Evolutionary conservation across 176 grass and related monocot genomes (phyloP), one percentile per base, ranked within the genome.

Genomic region (Cenchrus fungigraminus): DNA sequence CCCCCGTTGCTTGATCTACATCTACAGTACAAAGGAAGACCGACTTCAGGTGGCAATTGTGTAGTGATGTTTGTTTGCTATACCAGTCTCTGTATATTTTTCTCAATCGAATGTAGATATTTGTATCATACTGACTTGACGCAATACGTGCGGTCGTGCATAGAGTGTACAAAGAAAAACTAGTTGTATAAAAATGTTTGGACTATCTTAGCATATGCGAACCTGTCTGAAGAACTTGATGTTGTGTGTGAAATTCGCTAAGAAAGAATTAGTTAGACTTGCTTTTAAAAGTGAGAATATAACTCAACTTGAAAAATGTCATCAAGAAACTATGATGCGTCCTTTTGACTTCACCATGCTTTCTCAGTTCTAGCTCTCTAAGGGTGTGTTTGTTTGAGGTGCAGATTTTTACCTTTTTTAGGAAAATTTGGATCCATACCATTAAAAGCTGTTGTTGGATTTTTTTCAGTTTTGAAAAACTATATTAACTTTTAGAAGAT

Each of bases 121-220:
- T 46, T 85, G 63, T 54, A 59, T 34, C 32, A 31, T 47, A 49
- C 13, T 45, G 17, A 54, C n/a, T 51, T 71, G 29, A 65, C 14
- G 37, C 20, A 58, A 37, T 81, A 47, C 19, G 17, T 29, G 54
- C 3, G 37, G 37, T 40, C 37, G 37, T 85, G 52, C 49, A 86
- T 34, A 73, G 44, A 72, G 47, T 86, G 66, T 78, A 78, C 20
- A 78, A 70, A 55, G 50, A 74, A 71, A 53, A 73, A 47, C 25
- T 53, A 61, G 6, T 42, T 67, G 47, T 43, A 32, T 64, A 25
- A 25, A 25, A 25, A 58, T 43, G 53, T 59, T 73, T 63, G 57
- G 31, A 54, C 12, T 51, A 44, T 68, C 12, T 16, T 50, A 29
- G 43, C 56, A 20, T 69, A 47, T 37, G 68, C 17, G 59, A 77